Evolutionary conservation across 2,329 filamentous ascomycete species (phyloP), one percentile per base, ranked within the genome.

Genomic region (Sphaerulina populicola): DNA sequence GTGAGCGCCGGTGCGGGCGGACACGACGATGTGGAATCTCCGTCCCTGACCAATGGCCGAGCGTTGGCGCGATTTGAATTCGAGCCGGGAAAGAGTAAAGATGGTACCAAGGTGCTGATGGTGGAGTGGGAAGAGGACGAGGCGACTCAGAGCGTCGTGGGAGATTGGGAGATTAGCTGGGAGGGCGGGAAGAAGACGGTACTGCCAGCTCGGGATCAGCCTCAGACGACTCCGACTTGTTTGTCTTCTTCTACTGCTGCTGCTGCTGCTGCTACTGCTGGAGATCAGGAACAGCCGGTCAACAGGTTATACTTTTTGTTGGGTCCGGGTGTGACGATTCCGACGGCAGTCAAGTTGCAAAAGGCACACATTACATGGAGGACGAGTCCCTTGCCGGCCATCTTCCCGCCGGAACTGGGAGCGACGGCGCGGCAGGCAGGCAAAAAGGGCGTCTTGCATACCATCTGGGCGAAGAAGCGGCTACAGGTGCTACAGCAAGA

Each of bases 51-150:
- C 47, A 72, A 65, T 64, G 75, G 63, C 42, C 78, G 77, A 51
- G 83, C 83, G n/a, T 74, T 88, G 41, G 85, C 88, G 41, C 83
- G 89, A 53, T 95, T 94, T 69, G 89, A 95, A 67, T 94, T 94
- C 65, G 85, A 90, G 69, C 75, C 80, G 0, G 84, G 82, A 33
- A 80, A 79, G 66, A 85, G 81, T 44, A 74, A 60, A 43, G 85
- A 90, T 58, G 88, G 88, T 37, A 94, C 88, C 56, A 95, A 94
- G 73, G 83, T 95, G 57, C 73, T 95, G 61, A 93, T 95, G 88
- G 83, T 94, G 36, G 88, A 95, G 68, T 95, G 89, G 89, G 82
- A 87, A 65, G 80, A 83, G 47, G 77, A 78, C 58, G 72, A 76
- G 53, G 68, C 71, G 38, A 75, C 71, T 2, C 69, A 72, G 46